Conservation (phyloP, 2,329 filamentous ascomycete genomes). For the Ciborinia camelliae region DNA sequence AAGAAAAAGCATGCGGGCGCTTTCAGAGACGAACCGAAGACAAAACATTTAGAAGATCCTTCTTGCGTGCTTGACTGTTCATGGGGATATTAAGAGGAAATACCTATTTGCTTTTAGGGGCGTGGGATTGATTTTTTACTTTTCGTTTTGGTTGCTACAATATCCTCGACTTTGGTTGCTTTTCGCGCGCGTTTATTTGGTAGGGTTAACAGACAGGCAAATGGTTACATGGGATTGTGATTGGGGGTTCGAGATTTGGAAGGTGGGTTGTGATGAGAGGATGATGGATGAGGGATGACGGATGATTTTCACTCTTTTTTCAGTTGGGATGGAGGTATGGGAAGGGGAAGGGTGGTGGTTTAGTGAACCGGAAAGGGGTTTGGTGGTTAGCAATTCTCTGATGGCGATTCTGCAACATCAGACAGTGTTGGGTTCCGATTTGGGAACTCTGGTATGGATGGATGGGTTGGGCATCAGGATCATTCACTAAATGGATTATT, state of each 20-base stretch:
- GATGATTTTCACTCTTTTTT: constrained; percentile 14
- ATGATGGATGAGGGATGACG: constrained; percentile 5
- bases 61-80: constrained; percentile 20
- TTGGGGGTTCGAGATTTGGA: not conserved
- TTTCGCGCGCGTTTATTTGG: constrained; percentile 11
- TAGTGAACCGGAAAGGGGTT: not conserved
- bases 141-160: constrained; percentile 14
- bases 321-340: not conserved
- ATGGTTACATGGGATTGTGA: constrained; percentile 11
- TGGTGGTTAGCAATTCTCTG: constrained; percentile 7
- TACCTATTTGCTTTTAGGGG: constrained; percentile 36
- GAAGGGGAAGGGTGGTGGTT: not conserved
- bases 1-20: constrained; percentile 29
- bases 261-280: constrained; percentile 12
- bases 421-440: not conserved
- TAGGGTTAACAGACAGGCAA: not conserved
- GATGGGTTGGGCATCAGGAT: not conserved
- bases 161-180: constrained; percentile 12
- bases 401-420: constrained; percentile 2
- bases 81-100: constrained; percentile 33
- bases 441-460: constrained; percentile 11
- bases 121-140: constrained; percentile 17
- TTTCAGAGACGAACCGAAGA: constrained; percentile 19
- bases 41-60: constrained; percentile 33
- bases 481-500: constrained; percentile 4